A percentile compares a stretch with the other conserved stretches of the same genome.
Evolutionary conservation across 106 monocot species (phyloP).

Genomic region (Cymbidium sinense): DNA sequence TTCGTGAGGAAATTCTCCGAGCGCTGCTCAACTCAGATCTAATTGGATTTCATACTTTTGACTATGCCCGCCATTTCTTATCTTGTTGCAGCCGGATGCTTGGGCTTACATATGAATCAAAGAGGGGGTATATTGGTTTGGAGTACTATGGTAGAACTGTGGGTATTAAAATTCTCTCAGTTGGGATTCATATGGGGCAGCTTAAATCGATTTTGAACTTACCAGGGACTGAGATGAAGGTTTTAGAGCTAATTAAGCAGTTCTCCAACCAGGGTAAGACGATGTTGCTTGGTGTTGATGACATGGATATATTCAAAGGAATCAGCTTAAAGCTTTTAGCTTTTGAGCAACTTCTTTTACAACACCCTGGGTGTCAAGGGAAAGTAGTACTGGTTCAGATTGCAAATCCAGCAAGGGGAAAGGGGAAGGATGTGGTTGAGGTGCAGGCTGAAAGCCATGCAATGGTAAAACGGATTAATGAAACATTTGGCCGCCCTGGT

Average conservation of each 20-base stretch:
- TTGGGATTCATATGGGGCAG: slow-evolving; percentile 72
- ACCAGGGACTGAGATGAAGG: slow-evolving; percentile 40
- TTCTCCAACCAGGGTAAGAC: slow-evolving; percentile 24
- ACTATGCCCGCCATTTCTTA: slow-evolving; percentile 73
- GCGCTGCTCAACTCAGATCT: slow-evolving; percentile 57
- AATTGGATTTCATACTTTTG: slow-evolving; percentile 73
- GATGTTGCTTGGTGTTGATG: slow-evolving; percentile 64
- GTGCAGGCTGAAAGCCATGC: slow-evolving; percentile 47
- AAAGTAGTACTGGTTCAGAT: slow-evolving; percentile 60
- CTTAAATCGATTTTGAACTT: slow-evolving; percentile 35
- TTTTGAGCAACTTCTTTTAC: slow-evolving; percentile 50
- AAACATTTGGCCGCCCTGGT: slow-evolving; percentile 31
- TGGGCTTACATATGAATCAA: slow-evolving; percentile 52
- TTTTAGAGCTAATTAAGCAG: slow-evolving; percentile 37
- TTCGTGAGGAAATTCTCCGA: slow-evolving; percentile 51
- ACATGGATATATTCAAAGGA: slow-evolving; percentile 75
- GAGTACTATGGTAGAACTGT: slow-evolving; percentile 69
- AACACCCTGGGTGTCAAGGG: slow-evolving; percentile 46
- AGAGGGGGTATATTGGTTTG: slow-evolving; percentile 61
- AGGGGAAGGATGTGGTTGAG: slow-evolving; percentile 56
- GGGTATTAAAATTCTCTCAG: slow-evolving; percentile 65
- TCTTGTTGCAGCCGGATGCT: slow-evolving; percentile 73
- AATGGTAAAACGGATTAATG: slow-evolving; percentile 52
- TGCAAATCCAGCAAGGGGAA: slow-evolving; percentile 58
- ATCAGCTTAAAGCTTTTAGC: slow-evolving; percentile 63